These are phyloP conservation scores for Chlamydomonas eustigma DNA, from an alignment of 139 green algal species.

Conservation along the genomic window DNA sequence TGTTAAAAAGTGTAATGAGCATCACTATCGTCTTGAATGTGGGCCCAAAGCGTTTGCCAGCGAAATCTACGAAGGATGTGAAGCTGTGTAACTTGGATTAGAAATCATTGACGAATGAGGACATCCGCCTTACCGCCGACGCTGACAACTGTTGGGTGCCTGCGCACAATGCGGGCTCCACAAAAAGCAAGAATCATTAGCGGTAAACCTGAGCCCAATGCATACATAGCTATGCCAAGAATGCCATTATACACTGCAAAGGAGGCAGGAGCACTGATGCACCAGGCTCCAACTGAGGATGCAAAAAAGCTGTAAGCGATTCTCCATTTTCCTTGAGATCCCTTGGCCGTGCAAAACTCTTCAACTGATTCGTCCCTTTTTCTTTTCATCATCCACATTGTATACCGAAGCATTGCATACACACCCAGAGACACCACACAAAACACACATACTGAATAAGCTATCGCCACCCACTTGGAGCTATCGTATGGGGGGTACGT, in stretches of 20 bases:
- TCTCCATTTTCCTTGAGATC: constrained; percentile 26
- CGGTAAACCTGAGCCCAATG: constrained; percentile 5
- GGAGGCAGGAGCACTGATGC: constrained; percentile 48
- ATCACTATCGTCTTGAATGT: constrained; percentile 47
- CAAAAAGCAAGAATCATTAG: constrained; percentile 9
- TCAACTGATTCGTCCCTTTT: constrained; percentile 30
- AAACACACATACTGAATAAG: background rate
- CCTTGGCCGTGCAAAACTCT: constrained; percentile 54
- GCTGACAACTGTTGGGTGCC: background rate
- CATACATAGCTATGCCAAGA: constrained; percentile 33
- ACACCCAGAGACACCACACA: background rate
- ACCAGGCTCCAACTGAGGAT: constrained; percentile 68
- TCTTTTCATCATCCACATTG: background rate
- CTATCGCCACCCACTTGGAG: constrained; percentile 6
- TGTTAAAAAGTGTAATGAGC: constrained; percentile 66
- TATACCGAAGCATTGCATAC: constrained; percentile 8
- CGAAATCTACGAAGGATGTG: constrained; percentile 46
- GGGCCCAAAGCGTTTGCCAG: constrained; percentile 57
- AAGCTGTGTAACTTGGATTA: too few species aligned
- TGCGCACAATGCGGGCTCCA: background rate
- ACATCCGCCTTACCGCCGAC: background rate
- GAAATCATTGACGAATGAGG: constrained; percentile 45
- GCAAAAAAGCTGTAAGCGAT: constrained; percentile 74
- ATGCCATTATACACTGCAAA: constrained; percentile 56
- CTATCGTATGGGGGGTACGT: background rate